Conservation (phyloP, 2,329 filamentous ascomycete species). For the Epicoccum sorghinum region DNA sequence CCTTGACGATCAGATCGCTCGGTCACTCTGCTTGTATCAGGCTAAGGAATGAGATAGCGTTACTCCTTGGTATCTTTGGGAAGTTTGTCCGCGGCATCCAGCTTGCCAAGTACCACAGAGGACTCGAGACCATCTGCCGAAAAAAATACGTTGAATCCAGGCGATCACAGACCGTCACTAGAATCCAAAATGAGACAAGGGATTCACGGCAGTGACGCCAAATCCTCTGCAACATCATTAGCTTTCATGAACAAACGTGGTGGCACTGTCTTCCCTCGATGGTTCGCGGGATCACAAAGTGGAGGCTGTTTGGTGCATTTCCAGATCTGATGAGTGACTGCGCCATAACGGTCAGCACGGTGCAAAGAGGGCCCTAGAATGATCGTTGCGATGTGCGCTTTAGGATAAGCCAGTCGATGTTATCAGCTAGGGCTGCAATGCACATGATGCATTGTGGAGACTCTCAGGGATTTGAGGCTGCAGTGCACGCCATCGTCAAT, state of each 20-base stretch:
- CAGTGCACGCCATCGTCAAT: too few relatives aligned
- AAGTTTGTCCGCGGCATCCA: neutral
- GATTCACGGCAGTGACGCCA: too few relatives aligned
- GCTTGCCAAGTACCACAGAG: neutral
- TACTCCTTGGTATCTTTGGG: neutral
- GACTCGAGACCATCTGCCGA: too few relatives aligned
- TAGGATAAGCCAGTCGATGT: too few relatives aligned
- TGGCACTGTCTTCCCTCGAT: neutral
- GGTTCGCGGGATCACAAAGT: neutral
- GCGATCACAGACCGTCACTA: too few relatives aligned
- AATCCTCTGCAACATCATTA: neutral
- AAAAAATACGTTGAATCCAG: too few relatives aligned
- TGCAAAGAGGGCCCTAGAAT: neutral
- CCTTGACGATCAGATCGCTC: neutral
- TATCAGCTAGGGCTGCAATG: too few relatives aligned
- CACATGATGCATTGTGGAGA: too few relatives aligned
- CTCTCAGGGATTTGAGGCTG: too few relatives aligned
- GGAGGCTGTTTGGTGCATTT: neutral
- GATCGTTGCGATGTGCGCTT: too few relatives aligned
- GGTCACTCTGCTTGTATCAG: neutral
- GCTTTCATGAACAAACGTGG: neutral
- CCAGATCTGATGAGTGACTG: neutral
- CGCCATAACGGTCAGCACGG: constrained; percentile 1
- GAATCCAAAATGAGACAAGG: too few relatives aligned
- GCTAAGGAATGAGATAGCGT: neutral